A percentile compares a stretch with the other conserved stretches of the same genome.
Evolutionary conservation across 225 moss, liverwort and hornwort genomes (phyloP).

Genomic region (Straminergon stramineum): DNA sequence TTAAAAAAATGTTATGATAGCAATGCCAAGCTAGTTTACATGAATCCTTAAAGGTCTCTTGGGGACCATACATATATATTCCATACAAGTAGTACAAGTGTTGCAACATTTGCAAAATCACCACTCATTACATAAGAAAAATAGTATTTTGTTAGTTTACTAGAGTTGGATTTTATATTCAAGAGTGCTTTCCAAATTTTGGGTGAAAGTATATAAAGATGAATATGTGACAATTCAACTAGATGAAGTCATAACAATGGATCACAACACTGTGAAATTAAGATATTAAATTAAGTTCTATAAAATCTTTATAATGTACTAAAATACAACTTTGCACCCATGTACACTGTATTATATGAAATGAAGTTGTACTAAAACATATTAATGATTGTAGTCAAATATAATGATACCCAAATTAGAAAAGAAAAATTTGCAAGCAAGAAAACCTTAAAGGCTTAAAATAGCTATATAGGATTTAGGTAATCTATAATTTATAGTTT

Average conservation of each 20-base stretch:
- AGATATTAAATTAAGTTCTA: neutral
- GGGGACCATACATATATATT: neutral
- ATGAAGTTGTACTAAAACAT: neutral
- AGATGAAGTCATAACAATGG: neutral
- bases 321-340: neutral
- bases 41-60: neutral
- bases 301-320: neutral
- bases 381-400: neutral
- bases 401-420: neutral
- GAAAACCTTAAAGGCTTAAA: neutral
- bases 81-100: neutral
- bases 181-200: neutral
- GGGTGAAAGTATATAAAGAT: neutral
- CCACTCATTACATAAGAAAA: neutral
- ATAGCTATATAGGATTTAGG: no score
- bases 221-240: neutral
- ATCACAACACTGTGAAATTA: rapidly evolving
- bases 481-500: no score
- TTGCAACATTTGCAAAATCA: neutral
- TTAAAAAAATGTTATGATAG: neutral
- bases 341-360: no score
- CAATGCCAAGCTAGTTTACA: neutral
- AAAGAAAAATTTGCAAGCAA: neutral
- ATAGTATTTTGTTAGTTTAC: neutral
- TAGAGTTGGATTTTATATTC: neutral